Conservation (phyloP, 2,329 filamentous ascomycete species). For the Pseudogymnoascus sp. region DNA sequence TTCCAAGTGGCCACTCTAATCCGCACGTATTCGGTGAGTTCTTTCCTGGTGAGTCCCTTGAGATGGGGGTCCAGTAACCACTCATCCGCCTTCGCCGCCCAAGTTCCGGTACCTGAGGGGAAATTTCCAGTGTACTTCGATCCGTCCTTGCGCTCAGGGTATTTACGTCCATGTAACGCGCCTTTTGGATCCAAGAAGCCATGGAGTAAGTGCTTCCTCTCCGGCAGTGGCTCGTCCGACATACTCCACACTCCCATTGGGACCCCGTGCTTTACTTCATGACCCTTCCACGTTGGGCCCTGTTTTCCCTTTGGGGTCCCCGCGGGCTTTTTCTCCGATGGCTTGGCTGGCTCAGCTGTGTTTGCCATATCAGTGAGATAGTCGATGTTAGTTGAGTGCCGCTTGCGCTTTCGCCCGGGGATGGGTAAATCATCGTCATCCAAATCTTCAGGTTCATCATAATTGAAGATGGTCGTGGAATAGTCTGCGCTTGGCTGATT, state of each 20-base stretch:
- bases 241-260: slow-evolving; percentile 54
- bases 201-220: slow-evolving; percentile 50
- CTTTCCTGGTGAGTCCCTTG: slow-evolving; percentile 45
- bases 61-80: slow-evolving; percentile 53
- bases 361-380: not conserved
- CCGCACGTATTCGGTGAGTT: slow-evolving; percentile 57
- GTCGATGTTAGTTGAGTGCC: slow-evolving; percentile 38
- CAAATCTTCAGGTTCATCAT: slow-evolving; percentile 29
- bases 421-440: slow-evolving; percentile 29
- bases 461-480: slow-evolving; percentile 18
- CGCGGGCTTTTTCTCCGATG: not conserved
- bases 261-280: slow-evolving; percentile 23
- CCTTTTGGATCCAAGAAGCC: slow-evolving; percentile 57
- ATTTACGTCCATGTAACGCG: slow-evolving; percentile 51
- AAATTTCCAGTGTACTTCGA: slow-evolving; percentile 38
- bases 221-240: slow-evolving; percentile 41
- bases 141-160: slow-evolving; percentile 41
- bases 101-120: slow-evolving; percentile 52
- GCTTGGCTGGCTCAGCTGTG: not conserved
- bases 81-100: slow-evolving; percentile 57
- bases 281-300: slow-evolving; percentile 13
- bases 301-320: not conserved
- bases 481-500: slow-evolving; percentile 12
- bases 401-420: slow-evolving; percentile 49
- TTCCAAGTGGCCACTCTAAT: slow-evolving; percentile 32